A percentile compares a stretch with the other conserved stretches of the same genome.
Evolutionary conservation across 768 basidiomycete species (phyloP).

Genomic region (Tylopilus cervinicoccineus): DNA sequence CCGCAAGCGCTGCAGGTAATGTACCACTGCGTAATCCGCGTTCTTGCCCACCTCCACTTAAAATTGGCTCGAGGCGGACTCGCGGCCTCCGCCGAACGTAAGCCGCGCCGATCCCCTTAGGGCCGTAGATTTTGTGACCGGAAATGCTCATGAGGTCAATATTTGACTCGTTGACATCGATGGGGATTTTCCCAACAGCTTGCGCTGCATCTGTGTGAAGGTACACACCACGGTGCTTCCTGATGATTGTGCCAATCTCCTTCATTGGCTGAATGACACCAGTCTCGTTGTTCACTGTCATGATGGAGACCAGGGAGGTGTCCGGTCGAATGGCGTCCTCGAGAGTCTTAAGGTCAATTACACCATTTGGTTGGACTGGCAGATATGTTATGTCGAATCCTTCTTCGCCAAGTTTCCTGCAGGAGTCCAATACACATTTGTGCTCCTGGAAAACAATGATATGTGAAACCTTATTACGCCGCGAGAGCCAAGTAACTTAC

Average conservation of each 20-base stretch:
- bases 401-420: conserved; percentile 91
- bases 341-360: conserved; percentile 74
- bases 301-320: conserved; percentile 92
- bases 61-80: conserved; percentile 90
- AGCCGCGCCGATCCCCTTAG: conserved; percentile 92
- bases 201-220: conserved; percentile 99
- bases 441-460: conserved; percentile 65
- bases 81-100: conserved; percentile 92
- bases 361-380: conserved; percentile 85
- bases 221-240: conserved; percentile 85
- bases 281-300: conserved; percentile 99
- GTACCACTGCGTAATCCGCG: conserved; percentile 95
- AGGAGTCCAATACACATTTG: conserved; percentile 98
- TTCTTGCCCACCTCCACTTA: conserved; percentile 97
- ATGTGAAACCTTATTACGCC: not conserved
- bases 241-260: conserved; percentile 85
- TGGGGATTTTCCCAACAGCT: conserved; percentile 83
- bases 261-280: conserved; percentile 97
- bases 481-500: conserved; percentile 40
- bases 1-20: conserved; percentile 78
- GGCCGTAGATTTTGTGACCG: conserved; percentile 97
- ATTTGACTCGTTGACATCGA: conserved; percentile 94
- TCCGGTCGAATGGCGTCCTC: conserved; percentile 89
- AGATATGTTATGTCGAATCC: conserved; percentile 98
- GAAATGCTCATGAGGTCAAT: conserved; percentile 95